Percentiles rank a stretch among this genome's conserved stretches.
These are phyloP conservation scores for Oenanthe sinensis DNA, from an alignment of 129 eudicot species.

Conservation along the genomic window DNA sequence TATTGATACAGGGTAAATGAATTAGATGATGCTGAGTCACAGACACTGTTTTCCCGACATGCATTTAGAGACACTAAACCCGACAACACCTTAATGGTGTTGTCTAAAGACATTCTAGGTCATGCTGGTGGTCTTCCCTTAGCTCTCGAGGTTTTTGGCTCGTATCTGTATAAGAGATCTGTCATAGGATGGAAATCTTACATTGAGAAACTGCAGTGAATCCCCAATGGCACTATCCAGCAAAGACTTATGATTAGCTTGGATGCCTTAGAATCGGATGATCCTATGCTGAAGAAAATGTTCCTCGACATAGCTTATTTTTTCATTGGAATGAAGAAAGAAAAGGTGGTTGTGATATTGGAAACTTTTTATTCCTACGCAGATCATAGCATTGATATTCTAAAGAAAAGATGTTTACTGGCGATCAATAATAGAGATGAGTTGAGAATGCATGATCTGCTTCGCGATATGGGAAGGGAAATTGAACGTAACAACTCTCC, in stretches of 20 bases:
- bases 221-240: neutral
- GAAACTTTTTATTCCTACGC: constrained; percentile 3
- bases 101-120: too few relatives aligned
- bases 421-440: neutral
- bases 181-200: neutral
- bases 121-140: neutral
- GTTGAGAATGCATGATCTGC: constrained; percentile 4
- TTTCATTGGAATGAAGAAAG: neutral
- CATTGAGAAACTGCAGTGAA: neutral
- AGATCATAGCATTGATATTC: neutral
- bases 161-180: neutral
- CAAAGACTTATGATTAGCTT: neutral
- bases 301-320: too few relatives aligned
- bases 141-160: neutral
- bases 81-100: too few relatives aligned
- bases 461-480: neutral
- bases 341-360: neutral
- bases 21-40: too few relatives aligned
- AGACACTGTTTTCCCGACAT: too few relatives aligned
- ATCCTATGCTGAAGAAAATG: neutral
- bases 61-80: too few relatives aligned
- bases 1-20: too few relatives aligned
- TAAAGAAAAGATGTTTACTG: neutral
- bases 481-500: neutral
- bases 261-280: neutral